Conservation (phyloP, 2,329 filamentous ascomycete species). For the Clarireedia homoeocarpa region DNA sequence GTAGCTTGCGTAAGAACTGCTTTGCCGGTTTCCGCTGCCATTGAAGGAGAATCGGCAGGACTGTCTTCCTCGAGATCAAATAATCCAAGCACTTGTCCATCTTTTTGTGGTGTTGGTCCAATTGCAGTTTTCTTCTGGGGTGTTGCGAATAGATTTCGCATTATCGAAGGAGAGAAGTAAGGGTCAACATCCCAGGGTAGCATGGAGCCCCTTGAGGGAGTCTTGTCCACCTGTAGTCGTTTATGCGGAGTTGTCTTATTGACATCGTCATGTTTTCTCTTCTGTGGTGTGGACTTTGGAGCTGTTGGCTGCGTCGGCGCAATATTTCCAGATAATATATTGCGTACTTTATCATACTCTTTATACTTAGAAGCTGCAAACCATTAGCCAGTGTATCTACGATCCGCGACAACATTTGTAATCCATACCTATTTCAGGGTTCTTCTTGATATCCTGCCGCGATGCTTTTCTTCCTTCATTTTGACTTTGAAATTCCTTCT, state of each 20-base stretch:
- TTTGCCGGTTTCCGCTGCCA: background rate
- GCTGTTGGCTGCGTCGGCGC: constrained; percentile 25
- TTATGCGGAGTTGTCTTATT: constrained; percentile 44
- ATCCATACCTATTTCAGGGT: constrained; percentile 58
- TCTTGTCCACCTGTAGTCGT: constrained; percentile 37
- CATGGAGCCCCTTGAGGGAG: constrained; percentile 36
- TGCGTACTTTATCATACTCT: constrained; percentile 60
- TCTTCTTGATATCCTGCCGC: constrained; percentile 68
- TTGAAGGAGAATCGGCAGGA: constrained; percentile 36
- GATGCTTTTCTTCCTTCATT: constrained; percentile 62
- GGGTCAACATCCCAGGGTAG: constrained; percentile 35
- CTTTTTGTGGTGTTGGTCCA: constrained; percentile 72
- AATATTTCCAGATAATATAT: constrained; percentile 48
- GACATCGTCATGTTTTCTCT: constrained; percentile 30
- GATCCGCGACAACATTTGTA: background rate
- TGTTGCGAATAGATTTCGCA: constrained; percentile 49
- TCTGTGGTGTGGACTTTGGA: constrained; percentile 30
- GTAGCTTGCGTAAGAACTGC: constrained; percentile 31
- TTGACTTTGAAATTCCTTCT: constrained; percentile 54
- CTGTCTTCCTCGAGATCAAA: constrained; percentile 57
- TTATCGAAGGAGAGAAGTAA: constrained; percentile 47
- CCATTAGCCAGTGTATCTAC: background rate
- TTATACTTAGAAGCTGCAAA: constrained; percentile 55
- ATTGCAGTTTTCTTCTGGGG: constrained; percentile 52
- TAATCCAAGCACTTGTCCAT: constrained; percentile 67